Evolutionary conservation across 106 monocot genomes (phyloP).

Genomic region (Xerophyta viscosa): DNA sequence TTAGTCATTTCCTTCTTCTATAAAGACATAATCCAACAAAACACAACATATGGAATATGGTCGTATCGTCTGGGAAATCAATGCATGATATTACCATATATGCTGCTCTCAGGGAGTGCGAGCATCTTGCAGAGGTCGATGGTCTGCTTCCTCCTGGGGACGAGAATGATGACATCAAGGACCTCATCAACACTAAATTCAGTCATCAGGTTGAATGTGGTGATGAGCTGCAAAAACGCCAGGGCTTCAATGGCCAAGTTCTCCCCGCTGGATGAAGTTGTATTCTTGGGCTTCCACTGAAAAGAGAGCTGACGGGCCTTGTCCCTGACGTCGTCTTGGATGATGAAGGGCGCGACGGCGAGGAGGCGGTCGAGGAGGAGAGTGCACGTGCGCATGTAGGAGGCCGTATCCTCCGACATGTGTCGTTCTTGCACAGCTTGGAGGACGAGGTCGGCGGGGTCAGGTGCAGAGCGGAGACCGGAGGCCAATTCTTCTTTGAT

Average conservation of each 20-base stretch:
- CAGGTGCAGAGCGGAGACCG: slow-evolving; percentile 27
- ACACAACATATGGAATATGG: too few relatives aligned
- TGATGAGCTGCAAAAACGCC: slow-evolving; percentile 49
- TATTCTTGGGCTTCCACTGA: slow-evolving; percentile 42
- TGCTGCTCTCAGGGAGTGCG: slow-evolving; percentile 22
- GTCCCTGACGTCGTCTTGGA: slow-evolving; percentile 14
- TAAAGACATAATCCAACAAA: too few relatives aligned
- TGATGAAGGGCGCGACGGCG: slow-evolving; percentile 11
- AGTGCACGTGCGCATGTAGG: slow-evolving; percentile 20
- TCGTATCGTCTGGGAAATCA: too few relatives aligned
- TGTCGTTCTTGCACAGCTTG: slow-evolving; percentile 29
- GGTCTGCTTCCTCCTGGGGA: slow-evolving; percentile 27
- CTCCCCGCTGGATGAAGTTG: neutral
- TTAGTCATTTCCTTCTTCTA: too few relatives aligned
- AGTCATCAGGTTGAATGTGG: slow-evolving; percentile 15
- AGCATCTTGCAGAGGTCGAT: slow-evolving; percentile 31
- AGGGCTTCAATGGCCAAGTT: slow-evolving; percentile 8
- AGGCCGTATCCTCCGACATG: neutral
- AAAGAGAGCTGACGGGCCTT: slow-evolving; percentile 28
- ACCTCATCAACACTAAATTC: slow-evolving; percentile 33
- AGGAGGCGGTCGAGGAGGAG: slow-evolving; percentile 37
- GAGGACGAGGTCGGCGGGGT: slow-evolving; percentile 38
- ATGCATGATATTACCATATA: slow-evolving; percentile 57
- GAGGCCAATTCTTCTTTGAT: slow-evolving; percentile 20
- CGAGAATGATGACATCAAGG: slow-evolving; percentile 24